phyloP scores from a whole-genome alignment of 2,329 filamentous ascomycete species.

The Polytolypa hystricis region DNA sequence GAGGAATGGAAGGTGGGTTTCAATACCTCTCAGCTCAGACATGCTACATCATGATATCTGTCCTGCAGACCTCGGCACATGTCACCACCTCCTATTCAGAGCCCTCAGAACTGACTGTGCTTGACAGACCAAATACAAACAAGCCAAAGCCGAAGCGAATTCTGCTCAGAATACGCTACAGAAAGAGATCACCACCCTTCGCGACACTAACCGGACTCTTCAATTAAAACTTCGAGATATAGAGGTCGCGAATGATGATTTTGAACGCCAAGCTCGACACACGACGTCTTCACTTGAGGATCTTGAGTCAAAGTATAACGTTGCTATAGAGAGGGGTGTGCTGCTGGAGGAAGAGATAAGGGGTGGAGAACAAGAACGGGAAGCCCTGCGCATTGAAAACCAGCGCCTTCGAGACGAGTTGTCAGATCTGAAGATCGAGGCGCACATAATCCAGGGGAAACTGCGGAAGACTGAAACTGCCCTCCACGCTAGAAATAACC shows the following conservation, averaged over 20 bases:
- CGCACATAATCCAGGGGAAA: slow-evolving; percentile 90
- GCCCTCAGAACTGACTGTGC: background rate
- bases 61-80: no score
- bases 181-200: slow-evolving; percentile 87
- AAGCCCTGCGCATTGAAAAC: slow-evolving; percentile 75
- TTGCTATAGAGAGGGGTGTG: slow-evolving; percentile 81
- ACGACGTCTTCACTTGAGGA: slow-evolving; percentile 94
- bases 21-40: background rate
- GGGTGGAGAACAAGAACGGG: slow-evolving; percentile 81
- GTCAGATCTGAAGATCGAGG: slow-evolving; percentile 85
- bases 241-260: slow-evolving; percentile 97
- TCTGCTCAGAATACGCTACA: slow-evolving; percentile 74
- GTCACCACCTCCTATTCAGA: no score
- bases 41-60: background rate
- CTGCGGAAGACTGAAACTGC: slow-evolving; percentile 58
- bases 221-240: slow-evolving; percentile 82
- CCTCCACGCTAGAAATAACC: slow-evolving; percentile 37
- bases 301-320: slow-evolving; percentile 92
- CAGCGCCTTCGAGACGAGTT: slow-evolving; percentile 86
- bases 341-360: slow-evolving; percentile 94
- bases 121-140: slow-evolving; percentile 79
- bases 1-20: slow-evolving; percentile 93
- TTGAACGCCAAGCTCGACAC: slow-evolving; percentile 89
- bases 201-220: slow-evolving; percentile 70
- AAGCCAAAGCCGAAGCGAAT: slow-evolving; percentile 81